Percentiles rank a stretch among this genome's conserved stretches.
These are phyloP conservation scores for Gonium pectorale DNA, from an alignment of 139 green algal species.

Conservation along the genomic window DNA sequence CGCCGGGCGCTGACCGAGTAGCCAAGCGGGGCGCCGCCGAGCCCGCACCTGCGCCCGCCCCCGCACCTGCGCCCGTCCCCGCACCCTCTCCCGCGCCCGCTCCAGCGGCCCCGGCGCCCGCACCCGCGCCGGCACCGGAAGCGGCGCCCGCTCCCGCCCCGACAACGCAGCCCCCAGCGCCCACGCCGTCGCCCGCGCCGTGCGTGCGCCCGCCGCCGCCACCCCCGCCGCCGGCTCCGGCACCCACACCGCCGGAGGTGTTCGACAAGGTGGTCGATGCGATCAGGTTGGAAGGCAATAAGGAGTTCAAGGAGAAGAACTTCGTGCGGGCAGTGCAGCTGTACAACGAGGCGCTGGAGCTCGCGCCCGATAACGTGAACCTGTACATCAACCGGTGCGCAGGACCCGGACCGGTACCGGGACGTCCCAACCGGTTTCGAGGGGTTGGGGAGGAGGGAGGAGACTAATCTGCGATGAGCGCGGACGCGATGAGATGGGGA, in stretches of 20 bases:
- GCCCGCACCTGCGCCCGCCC: not conserved
- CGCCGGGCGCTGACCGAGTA: not conserved
- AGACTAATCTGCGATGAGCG: too few relatives aligned
- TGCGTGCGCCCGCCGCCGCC: not conserved
- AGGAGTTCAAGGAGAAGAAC: constrained; percentile 15
- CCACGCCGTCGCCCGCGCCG: not conserved
- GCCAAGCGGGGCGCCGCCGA: not conserved
- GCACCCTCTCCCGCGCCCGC: not conserved
- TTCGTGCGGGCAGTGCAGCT: constrained; percentile 18
- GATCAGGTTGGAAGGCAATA: constrained; percentile 49
- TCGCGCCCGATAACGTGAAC: constrained; percentile 22
- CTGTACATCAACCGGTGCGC: constrained; percentile 50
- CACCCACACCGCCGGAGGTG: not conserved
- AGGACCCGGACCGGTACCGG: not conserved
- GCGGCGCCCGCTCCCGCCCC: not conserved
- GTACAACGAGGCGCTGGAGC: constrained; percentile 45
- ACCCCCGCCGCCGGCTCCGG: not conserved
- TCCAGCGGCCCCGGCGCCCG: not conserved
- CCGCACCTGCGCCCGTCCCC: not conserved
- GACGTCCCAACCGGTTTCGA: too few relatives aligned
- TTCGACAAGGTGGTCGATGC: constrained; percentile 8
- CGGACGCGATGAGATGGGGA: too few relatives aligned
- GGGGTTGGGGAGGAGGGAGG: too few relatives aligned
- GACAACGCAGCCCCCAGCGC: not conserved
- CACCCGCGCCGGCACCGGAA: too few relatives aligned